Evolutionary conservation across 2,329 filamentous ascomycete genomes (phyloP).

Genomic region (Penicillium sp.): DNA sequence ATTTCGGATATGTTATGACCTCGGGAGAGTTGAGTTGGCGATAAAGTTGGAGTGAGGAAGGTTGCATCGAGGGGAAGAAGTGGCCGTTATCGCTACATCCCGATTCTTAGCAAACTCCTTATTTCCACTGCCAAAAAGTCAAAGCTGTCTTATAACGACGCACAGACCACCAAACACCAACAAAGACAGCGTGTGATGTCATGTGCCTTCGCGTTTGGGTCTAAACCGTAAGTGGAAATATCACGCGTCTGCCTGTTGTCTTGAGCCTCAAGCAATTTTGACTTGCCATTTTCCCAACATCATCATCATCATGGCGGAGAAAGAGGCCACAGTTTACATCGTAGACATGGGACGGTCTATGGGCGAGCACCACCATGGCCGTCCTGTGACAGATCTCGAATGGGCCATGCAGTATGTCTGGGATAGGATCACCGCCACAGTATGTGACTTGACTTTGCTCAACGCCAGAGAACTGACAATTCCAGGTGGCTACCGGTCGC

Average conservation of each 20-base stretch:
- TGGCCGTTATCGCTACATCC: constrained; percentile 2
- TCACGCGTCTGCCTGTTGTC: constrained; percentile 43
- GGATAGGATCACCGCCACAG: constrained; percentile 82
- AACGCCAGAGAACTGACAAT: not conserved
- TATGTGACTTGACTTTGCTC: constrained; percentile 42
- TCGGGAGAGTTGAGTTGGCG: not conserved
- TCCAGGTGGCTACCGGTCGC: constrained; percentile 61
- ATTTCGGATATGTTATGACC: constrained; percentile 24
- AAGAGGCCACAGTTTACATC: constrained; percentile 90
- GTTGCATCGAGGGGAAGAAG: constrained; percentile 4
- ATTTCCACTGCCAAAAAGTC: constrained; percentile 9
- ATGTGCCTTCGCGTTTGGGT: constrained; percentile 40
- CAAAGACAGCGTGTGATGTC: constrained; percentile 34
- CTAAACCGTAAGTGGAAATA: constrained; percentile 38
- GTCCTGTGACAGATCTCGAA: constrained; percentile 77
- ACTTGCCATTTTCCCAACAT: constrained; percentile 1
- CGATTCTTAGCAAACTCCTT: not conserved
- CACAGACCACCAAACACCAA: constrained; percentile 10
- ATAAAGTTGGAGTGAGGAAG: not conserved
- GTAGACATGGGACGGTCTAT: constrained; percentile 87
- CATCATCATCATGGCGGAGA: constrained; percentile 70
- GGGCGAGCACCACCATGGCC: constrained; percentile 68
- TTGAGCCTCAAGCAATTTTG: constrained; percentile 8
- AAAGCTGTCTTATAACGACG: not conserved
- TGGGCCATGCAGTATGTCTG: constrained; percentile 90